Conservation (phyloP, 306 rosid species). For the Mimosa pudica region DNA sequence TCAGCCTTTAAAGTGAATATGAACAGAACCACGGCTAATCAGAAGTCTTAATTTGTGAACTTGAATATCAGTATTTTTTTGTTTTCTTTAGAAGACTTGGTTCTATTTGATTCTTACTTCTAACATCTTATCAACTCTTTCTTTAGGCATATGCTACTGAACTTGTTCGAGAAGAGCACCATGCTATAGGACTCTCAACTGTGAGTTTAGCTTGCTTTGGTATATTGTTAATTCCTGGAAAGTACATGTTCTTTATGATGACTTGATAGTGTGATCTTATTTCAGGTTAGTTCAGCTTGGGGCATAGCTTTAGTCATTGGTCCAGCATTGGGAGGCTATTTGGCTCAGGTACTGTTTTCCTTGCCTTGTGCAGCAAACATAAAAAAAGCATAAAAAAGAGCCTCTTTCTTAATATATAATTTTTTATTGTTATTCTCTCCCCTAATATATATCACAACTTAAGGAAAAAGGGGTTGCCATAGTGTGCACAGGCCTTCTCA, state of each 20-base stretch:
- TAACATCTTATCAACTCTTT: neutral
- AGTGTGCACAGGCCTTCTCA: no score
- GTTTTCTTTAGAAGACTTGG: neutral
- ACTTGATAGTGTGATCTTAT: constrained; percentile 21
- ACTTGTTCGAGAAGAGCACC: constrained; percentile 70
- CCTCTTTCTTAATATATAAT: neutral
- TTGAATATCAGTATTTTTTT: neutral
- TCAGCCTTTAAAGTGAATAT: neutral
- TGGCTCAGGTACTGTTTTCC: constrained; percentile 69
- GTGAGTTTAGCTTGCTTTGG: constrained; percentile 46
- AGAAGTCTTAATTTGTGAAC: neutral
- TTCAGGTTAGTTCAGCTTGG: constrained; percentile 81
- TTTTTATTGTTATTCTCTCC: neutral
- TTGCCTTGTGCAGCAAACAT: neutral
- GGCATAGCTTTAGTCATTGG: constrained; percentile 77
- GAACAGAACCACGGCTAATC: neutral
- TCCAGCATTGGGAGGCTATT: constrained; percentile 85
- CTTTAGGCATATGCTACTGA: constrained; percentile 81
- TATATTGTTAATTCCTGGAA: constrained; percentile 13
- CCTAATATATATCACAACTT: no score
- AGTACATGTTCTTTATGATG: neutral
- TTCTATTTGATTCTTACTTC: neutral
- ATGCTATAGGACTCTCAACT: constrained; percentile 79
- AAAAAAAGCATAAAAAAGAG: no score
- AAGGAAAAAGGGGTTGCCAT: no score